These are phyloP conservation scores for Botryosphaeria agaves DNA, from an alignment of 2,329 filamentous ascomycete species.

Conservation along the genomic window DNA sequence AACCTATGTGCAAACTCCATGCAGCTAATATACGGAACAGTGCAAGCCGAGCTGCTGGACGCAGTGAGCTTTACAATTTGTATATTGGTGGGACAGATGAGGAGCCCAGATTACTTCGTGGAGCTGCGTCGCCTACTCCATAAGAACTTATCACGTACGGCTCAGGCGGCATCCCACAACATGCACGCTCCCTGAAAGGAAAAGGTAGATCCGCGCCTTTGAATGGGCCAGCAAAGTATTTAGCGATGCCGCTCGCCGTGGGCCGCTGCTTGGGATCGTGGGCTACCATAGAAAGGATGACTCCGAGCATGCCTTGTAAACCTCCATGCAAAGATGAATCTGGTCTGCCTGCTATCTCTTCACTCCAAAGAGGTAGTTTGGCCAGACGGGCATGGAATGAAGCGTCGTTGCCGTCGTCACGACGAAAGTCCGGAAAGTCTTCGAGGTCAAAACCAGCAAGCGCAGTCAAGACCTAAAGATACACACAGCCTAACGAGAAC, in stretches of 20 bases:
- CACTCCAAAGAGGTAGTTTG: neutral
- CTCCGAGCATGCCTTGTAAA: neutral
- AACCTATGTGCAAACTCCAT: too few species aligned
- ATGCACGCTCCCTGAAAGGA: too few species aligned
- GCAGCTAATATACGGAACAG: too few species aligned
- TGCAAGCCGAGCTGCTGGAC: too few species aligned
- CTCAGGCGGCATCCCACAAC: neutral
- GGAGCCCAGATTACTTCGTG: too few species aligned
- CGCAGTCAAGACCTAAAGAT: constrained; percentile 7
- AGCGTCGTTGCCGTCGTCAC: neutral
- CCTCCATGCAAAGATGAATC: too few species aligned
- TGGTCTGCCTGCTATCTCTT: too few species aligned
- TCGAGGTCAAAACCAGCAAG: neutral
- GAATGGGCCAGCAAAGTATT: neutral
- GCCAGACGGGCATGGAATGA: neutral
- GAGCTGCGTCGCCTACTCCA: too few species aligned
- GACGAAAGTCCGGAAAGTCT: neutral
- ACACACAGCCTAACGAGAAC: constrained; percentile 8
- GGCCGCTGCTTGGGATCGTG: neutral
- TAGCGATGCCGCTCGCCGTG: neutral
- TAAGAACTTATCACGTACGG: neutral
- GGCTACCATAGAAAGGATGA: neutral
- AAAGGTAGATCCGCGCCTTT: neutral
- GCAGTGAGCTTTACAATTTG: too few species aligned
- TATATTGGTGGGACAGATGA: too few species aligned